These are phyloP conservation scores for Aspergillus sparsus DNA, from an alignment of 495 filamentous ascomycete species.

Conservation along the genomic window DNA sequence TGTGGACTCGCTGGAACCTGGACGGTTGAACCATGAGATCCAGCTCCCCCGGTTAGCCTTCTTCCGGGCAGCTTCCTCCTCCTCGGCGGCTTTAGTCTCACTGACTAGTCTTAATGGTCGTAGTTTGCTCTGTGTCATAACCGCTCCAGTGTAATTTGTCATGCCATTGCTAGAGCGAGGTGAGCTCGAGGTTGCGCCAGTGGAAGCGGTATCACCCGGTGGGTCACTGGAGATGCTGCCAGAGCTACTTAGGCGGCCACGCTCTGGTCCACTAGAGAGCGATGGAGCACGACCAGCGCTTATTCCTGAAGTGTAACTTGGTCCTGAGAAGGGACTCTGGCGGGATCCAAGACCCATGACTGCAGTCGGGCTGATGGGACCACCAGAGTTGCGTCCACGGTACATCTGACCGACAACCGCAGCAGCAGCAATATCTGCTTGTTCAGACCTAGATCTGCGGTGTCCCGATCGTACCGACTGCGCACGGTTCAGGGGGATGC, in stretches of 20 bases:
- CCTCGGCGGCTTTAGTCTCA: slow-evolving; percentile 46
- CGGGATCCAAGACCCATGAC: slow-evolving; percentile 47
- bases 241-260: slow-evolving; percentile 51
- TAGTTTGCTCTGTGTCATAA: slow-evolving; percentile 75
- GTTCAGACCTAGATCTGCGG: slow-evolving; percentile 70
- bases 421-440: slow-evolving; percentile 60
- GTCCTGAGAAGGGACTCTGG: slow-evolving; percentile 48
- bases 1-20: slow-evolving; percentile 23
- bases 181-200: slow-evolving; percentile 54
- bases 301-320: slow-evolving; percentile 45
- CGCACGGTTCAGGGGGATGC: slow-evolving; percentile 72
- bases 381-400: slow-evolving; percentile 63
- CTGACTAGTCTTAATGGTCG: slow-evolving; percentile 81
- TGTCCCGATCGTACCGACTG: slow-evolving; percentile 58
- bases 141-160: slow-evolving; percentile 56
- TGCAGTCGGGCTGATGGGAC: slow-evolving; percentile 52
- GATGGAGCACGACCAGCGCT: slow-evolving; percentile 53
- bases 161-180: slow-evolving; percentile 57
- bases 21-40: slow-evolving; percentile 60
- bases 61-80: slow-evolving; percentile 55
- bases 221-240: slow-evolving; percentile 63
- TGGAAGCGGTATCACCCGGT: slow-evolving; percentile 51
- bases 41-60: slow-evolving; percentile 63
- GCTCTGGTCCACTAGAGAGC: slow-evolving; percentile 47
- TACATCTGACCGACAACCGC: slow-evolving; percentile 84